These are phyloP conservation scores for Aristolochia contorta DNA, from an alignment of 164 flowering plant species.

Conservation along the genomic window DNA sequence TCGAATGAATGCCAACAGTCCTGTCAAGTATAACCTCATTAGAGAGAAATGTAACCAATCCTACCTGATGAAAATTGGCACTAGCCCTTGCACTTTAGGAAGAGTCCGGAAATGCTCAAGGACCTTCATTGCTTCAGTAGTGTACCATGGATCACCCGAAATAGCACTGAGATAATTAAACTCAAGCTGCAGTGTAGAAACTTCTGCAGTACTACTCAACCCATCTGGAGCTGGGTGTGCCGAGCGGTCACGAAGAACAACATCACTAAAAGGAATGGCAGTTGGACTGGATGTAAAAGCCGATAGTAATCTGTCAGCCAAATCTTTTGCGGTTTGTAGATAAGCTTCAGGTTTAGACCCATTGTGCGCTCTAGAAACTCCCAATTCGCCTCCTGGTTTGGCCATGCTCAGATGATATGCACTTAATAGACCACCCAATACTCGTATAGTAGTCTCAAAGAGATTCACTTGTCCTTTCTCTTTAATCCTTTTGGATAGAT, in stretches of 20 bases:
- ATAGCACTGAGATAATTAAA: constrained; percentile 79
- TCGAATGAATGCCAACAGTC: too few species aligned
- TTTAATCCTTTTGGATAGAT: constrained; percentile 57
- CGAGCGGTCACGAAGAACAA: constrained; percentile 57
- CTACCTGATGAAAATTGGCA: constrained; percentile 92
- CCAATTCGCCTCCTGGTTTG: constrained; percentile 22
- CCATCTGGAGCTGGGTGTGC: constrained; percentile 95
- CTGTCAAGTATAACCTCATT: too few species aligned
- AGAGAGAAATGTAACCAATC: background rate
- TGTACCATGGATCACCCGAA: constrained; percentile 78
- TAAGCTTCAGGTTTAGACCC: constrained; percentile 74
- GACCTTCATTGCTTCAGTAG: constrained; percentile 81
- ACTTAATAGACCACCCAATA: constrained; percentile 93
- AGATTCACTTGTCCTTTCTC: constrained; percentile 85
- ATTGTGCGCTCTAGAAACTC: constrained; percentile 15
- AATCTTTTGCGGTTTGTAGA: constrained; percentile 58
- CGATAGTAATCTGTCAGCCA: constrained; percentile 73
- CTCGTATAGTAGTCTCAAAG: constrained; percentile 96
- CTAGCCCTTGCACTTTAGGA: constrained; percentile 88
- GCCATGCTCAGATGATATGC: constrained; percentile 91
- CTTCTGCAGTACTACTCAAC: constrained; percentile 89
- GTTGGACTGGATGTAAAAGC: constrained; percentile 96
- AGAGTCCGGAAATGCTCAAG: constrained; percentile 71
- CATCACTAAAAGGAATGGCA: constrained; percentile 85
- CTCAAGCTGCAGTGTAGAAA: constrained; percentile 88